Evolutionary conservation across 1,284 basidiomycete genomes (phyloP), one percentile per base, ranked within the genome.

Genomic region (Ceratobasidium papillatum): DNA sequence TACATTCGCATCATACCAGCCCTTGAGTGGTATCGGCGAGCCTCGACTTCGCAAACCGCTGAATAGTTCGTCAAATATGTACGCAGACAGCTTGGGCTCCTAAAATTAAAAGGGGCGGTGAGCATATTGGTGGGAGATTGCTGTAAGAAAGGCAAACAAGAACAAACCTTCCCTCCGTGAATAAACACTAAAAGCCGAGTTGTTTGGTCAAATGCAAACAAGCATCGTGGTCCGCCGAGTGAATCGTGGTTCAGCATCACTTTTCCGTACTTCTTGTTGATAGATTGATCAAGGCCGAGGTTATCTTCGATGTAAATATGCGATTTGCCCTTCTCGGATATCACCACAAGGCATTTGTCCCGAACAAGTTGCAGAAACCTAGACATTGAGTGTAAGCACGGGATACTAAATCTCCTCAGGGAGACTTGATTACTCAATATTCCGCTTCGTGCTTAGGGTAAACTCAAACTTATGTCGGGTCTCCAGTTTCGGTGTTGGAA

Each of bases 31-130:
- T 22, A 74, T 12, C 22, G 64, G 63, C 9, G 65, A 66, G 12
- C 74, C 36, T 11, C 41, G 75, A 36, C 54, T 51, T 22, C 49
- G 51, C 38, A 68, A 22, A 19, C 32, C 54, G 7, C 41, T 49
- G 58, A 76, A 76, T 4, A n/a, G 19, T 56, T 76, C 75, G 30
- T 76, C 75, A 27, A 76, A 72, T 14, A 47, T 45, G 30, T 47
- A 76, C 12, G 52, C 49, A 14, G 32, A 27, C 9, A 68, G 32
- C 36, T 27, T 34, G 1, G 52, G 65, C 8, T 43, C 51, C 65
- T 68, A 56, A 72, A 4, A 72, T 41, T 9, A 61, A 41, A 0
- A 38, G 43, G n/a, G n/a, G n/a, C n/a, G n/a, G n/a, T n/a, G n/a
- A 51, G 5, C 3, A 54, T 30, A 14, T 19, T 51, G 3, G 17